Conservation (phyloP, 148 eudicot species). For the Heliamphora exappendiculata region DNA sequence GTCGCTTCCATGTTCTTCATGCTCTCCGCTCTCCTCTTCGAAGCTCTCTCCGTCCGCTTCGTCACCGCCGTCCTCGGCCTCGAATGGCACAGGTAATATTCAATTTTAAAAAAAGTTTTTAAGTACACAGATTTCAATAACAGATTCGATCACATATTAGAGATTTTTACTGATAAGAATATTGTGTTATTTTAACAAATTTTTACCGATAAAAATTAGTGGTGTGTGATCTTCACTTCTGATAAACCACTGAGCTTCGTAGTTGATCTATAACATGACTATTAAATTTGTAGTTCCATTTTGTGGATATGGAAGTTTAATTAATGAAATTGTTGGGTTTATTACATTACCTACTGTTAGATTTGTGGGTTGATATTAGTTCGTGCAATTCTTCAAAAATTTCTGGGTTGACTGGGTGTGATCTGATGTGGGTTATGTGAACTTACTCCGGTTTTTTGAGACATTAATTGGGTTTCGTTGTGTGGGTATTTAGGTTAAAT, state of each 20-base stretch:
- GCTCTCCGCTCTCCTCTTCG: constrained; percentile 54
- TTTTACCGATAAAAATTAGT: too few species aligned
- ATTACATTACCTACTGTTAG: too few species aligned
- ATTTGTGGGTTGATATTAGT: background rate
- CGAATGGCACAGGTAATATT: constrained; percentile 84
- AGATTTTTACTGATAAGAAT: too few species aligned
- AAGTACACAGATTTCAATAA: too few species aligned
- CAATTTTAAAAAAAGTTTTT: too few species aligned
- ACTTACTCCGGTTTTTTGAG: background rate
- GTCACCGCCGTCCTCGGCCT: constrained; percentile 88
- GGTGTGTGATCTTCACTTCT: background rate
- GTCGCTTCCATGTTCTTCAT: constrained; percentile 54
- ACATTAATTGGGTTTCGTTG: background rate
- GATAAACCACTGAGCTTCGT: background rate
- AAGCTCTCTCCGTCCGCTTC: constrained; percentile 73
- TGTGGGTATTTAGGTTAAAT: background rate
- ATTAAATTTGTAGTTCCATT: background rate
- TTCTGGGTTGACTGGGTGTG: background rate
- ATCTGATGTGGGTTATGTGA: background rate
- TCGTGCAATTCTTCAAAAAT: background rate
- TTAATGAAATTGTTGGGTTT: background rate
- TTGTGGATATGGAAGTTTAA: background rate
- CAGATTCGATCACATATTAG: too few species aligned
- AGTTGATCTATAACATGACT: too few species aligned
- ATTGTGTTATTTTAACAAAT: too few species aligned